Percentiles rank a stretch among this genome's conserved stretches.
phyloP scores from a whole-genome alignment of 176 grass and related monocot genomes.

The Aegilops bicornis region DNA sequence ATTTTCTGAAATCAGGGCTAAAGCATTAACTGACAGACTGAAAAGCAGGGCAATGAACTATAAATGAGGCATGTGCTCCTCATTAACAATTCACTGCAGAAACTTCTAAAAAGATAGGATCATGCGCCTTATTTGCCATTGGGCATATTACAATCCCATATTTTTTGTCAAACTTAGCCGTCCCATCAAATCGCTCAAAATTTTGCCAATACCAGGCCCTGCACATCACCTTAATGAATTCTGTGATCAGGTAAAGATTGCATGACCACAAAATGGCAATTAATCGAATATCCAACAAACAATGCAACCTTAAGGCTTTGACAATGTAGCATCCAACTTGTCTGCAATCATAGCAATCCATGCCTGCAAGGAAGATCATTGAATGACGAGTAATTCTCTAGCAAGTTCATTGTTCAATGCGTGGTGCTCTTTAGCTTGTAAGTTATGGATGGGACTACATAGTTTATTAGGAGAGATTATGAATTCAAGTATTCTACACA shows the following conservation, averaged over 20 bases:
- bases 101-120: background rate
- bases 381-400: background rate
- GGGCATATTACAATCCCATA: background rate
- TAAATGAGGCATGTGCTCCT: no score
- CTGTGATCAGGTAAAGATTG: background rate
- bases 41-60: background rate
- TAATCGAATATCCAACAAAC: background rate
- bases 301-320: constrained; percentile 34
- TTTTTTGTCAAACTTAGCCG: background rate
- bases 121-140: background rate
- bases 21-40: background rate
- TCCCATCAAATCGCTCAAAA: background rate
- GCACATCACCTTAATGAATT: background rate
- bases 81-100: background rate
- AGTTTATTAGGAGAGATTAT: background rate
- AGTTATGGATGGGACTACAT: background rate
- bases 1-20: background rate
- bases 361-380: constrained; percentile 51
- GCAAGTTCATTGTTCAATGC: background rate
- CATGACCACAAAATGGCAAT: background rate
- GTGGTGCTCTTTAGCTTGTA: background rate
- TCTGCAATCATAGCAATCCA: constrained; percentile 87
- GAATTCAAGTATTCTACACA: background rate
- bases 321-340: constrained; percentile 80
- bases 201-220: background rate